These are phyloP conservation scores for Massariosphaeria phaeospora DNA, from an alignment of 495 filamentous ascomycete genomes.

Conservation along the genomic window DNA sequence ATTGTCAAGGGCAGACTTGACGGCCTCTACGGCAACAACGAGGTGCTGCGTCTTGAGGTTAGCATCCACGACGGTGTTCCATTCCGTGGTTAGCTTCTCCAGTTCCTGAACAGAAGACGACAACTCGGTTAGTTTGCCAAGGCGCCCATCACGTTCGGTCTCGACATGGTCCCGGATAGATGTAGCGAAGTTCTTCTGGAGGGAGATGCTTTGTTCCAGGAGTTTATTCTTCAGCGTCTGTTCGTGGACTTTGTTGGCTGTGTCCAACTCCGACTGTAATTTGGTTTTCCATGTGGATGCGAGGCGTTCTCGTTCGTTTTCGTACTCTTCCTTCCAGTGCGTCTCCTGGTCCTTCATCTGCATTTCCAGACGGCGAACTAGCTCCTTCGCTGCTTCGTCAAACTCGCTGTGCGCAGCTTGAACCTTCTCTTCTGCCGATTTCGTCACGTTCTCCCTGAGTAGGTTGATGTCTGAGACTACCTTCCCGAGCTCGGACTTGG, in stretches of 20 bases:
- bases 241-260: slow-evolving; percentile 68
- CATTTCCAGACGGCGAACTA: slow-evolving; percentile 63
- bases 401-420: slow-evolving; percentile 67
- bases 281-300: slow-evolving; percentile 70
- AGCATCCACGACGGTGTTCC: slow-evolving; percentile 79
- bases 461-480: slow-evolving; percentile 68
- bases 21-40: slow-evolving; percentile 89
- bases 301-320: slow-evolving; percentile 76
- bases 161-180: slow-evolving; percentile 80
- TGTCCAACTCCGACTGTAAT: slow-evolving; percentile 67
- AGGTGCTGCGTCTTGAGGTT: slow-evolving; percentile 93
- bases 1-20: slow-evolving; percentile 67
- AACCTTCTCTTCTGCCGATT: slow-evolving; percentile 73
- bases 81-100: slow-evolving; percentile 75
- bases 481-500: slow-evolving; percentile 74
- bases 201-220: slow-evolving; percentile 80
- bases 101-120: slow-evolving; percentile 70
- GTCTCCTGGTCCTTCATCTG: slow-evolving; percentile 69
- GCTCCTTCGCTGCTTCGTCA: slow-evolving; percentile 71
- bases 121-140: slow-evolving; percentile 78
- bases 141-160: slow-evolving; percentile 77
- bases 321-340: slow-evolving; percentile 82
- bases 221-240: slow-evolving; percentile 77
- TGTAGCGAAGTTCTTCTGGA: slow-evolving; percentile 75
- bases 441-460: slow-evolving; percentile 60